These are phyloP conservation scores for Heliosperma pusillum DNA, from an alignment of 148 eudicot species.

Conservation along the genomic window DNA sequence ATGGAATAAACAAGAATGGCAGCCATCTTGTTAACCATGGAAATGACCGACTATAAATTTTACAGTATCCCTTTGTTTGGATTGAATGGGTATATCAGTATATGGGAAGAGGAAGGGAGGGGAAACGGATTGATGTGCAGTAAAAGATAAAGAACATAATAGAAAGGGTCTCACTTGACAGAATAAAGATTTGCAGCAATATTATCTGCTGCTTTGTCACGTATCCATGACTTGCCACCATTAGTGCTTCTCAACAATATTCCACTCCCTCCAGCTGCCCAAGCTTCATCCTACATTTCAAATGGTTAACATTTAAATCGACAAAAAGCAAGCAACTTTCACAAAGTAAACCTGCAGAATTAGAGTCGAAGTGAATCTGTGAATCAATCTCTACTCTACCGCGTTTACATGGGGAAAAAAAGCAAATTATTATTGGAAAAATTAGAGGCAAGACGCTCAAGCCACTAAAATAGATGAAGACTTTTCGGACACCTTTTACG, in stretches of 20 bases:
- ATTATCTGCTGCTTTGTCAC: slow-evolving; percentile 97
- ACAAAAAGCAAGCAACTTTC: background rate
- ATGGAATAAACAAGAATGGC: background rate
- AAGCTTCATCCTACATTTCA: slow-evolving; percentile 76
- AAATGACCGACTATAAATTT: background rate
- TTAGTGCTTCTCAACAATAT: slow-evolving; percentile 81
- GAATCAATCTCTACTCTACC: background rate
- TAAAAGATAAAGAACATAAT: background rate
- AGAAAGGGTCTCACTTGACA: slow-evolving; percentile 64
- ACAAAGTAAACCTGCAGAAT: background rate
- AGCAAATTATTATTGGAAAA: background rate
- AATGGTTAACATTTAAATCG: slow-evolving; percentile 3
- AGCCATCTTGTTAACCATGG: background rate
- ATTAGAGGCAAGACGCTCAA: background rate
- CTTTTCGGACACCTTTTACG: background rate
- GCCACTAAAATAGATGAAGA: background rate
- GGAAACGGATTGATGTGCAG: too few species aligned
- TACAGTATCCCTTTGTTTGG: too few species aligned
- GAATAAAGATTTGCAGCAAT: slow-evolving; percentile 98
- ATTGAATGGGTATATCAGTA: too few species aligned
- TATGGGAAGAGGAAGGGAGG: too few species aligned
- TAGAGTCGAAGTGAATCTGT: background rate
- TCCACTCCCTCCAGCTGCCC: slow-evolving; percentile 99
- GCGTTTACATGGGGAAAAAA: background rate
- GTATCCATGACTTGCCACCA: slow-evolving; percentile 92